Evolutionary conservation across 2,329 filamentous ascomycete species (phyloP), one percentile per base, ranked within the genome.

Genomic region (Fusarium brachygibbosum): DNA sequence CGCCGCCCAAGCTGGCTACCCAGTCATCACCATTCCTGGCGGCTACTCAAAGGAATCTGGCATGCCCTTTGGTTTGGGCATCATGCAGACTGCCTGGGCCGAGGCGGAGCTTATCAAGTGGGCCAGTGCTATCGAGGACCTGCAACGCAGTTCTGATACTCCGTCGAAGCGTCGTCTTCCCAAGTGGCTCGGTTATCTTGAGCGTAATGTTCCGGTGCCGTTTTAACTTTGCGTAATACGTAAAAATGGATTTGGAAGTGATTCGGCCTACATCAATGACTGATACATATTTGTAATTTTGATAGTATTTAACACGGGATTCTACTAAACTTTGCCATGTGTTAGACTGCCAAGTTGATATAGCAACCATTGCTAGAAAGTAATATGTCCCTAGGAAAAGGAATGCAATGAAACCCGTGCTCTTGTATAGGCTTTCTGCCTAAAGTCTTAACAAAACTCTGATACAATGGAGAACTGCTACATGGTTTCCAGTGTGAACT

Each of bases 1-100:
- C 62, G 89, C 90, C 1, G 91, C 92, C 0, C 90, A 93, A 78
- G 92, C 91, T 7, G 91, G 91, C 0, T 94, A 93, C 74, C 91
- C 91, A 0, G 84, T 92, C 74, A 83, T 93, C 51, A 92, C 91
- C 0, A 75, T 94, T 2, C 91, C 91, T 0, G 88, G 85, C 0
- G 89, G 89, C 2, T 80, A 88, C 8, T 82, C 86, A 68, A 79
- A 76, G 14, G 85, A 83, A 5, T 80, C 78, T 3, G 86, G 87
- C 9, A 89, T 90, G 86, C 87, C 87, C 0, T 89, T 88, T 66
- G 88, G 88, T 2, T 76, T 91, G 28, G 87, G 82, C 0, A 80
- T 91, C 76, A 78, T 82, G 77, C 81, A 88, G 53, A 90, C 88
- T 2, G 89, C 88, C 0, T 91, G 86, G 82, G 84, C 81, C 1